Conservation (phyloP, 768 basidiomycete genomes). For the Lepiota subincarnata region DNA sequence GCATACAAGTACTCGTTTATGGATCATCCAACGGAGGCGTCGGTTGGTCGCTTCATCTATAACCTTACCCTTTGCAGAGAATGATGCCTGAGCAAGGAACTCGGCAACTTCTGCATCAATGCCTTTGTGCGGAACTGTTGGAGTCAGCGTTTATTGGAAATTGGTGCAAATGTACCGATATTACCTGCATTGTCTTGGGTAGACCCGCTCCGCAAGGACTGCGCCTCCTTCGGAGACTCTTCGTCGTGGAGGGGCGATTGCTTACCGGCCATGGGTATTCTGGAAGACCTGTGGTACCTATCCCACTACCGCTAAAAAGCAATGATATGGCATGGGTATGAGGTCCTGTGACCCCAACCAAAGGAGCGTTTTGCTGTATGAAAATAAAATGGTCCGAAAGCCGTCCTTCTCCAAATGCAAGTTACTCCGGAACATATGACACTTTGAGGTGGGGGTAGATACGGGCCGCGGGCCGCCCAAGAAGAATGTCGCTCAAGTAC, state of each 20-base stretch:
- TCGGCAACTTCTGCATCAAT: slow-evolving; percentile 44
- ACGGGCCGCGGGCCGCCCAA: slow-evolving; percentile 17
- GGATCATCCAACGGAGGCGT: slow-evolving; percentile 41
- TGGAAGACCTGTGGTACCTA: neutral
- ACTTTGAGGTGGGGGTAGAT: neutral
- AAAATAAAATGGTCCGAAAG: neutral
- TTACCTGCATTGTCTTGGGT: slow-evolving; percentile 11
- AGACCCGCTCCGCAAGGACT: slow-evolving; percentile 30
- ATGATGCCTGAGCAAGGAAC: slow-evolving; percentile 32
- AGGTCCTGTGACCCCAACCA: neutral
- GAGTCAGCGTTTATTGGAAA: neutral
- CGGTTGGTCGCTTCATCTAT: slow-evolving; percentile 40
- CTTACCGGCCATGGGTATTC: neutral
- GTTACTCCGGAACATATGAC: slow-evolving; percentile 4
- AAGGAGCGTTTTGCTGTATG: neutral
- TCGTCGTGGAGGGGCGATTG: slow-evolving; percentile 12
- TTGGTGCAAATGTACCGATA: no score
- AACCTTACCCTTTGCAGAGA: slow-evolving; percentile 21
- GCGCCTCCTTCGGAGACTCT: slow-evolving; percentile 26
- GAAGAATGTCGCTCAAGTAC: neutral
- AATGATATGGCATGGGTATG: neutral
- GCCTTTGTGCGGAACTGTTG: slow-evolving; percentile 14
- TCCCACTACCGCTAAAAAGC: neutral
- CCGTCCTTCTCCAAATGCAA: neutral
- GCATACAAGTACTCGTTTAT: slow-evolving; percentile 40